Percentiles rank a stretch among this genome's conserved stretches.
phyloP scores from a whole-genome alignment of 2,329 filamentous ascomycete genomes.

The Nannizziopsis barbatae region DNA sequence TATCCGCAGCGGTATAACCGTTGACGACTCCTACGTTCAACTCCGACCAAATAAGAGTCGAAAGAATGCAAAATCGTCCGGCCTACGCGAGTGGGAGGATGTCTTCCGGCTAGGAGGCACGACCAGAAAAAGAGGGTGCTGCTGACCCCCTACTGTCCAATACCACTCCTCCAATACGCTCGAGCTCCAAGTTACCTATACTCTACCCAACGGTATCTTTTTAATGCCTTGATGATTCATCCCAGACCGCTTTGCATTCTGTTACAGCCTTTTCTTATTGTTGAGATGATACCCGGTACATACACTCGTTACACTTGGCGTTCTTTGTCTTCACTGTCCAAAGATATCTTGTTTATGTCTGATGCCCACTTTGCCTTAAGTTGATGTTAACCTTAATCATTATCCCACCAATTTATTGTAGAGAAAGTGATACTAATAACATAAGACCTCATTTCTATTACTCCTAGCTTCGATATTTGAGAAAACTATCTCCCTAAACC shows the following conservation, averaged over 20 bases:
- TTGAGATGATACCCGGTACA: constrained; percentile 8
- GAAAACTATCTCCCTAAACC: no score
- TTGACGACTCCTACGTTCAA: constrained; percentile 32
- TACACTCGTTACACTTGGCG: constrained; percentile 2
- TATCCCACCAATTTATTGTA: background rate
- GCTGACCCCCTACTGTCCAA: constrained; percentile 20
- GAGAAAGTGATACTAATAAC: no score
- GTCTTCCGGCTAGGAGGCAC: constrained; percentile 36
- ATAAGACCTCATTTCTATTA: no score
- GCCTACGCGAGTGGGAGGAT: constrained; percentile 41
- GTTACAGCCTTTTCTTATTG: background rate
- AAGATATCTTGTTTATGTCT: no score
- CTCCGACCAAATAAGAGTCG: constrained; percentile 26
- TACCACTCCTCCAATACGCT: no score
- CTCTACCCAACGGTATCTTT: background rate
- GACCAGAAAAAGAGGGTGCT: constrained; percentile 32
- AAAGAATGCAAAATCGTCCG: constrained; percentile 24
- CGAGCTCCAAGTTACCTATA: background rate
- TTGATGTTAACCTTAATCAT: no score
- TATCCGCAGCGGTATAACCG: constrained; percentile 32
- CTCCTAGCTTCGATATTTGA: no score
- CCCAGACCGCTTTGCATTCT: background rate
- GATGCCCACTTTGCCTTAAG: no score
- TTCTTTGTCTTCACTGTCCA: background rate
- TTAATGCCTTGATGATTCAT: background rate